A percentile compares a stretch with the other conserved stretches of the same genome.
Evolutionary conservation across 805 yeast genomes (phyloP).

Genomic region (Kuraishia borneana): DNA sequence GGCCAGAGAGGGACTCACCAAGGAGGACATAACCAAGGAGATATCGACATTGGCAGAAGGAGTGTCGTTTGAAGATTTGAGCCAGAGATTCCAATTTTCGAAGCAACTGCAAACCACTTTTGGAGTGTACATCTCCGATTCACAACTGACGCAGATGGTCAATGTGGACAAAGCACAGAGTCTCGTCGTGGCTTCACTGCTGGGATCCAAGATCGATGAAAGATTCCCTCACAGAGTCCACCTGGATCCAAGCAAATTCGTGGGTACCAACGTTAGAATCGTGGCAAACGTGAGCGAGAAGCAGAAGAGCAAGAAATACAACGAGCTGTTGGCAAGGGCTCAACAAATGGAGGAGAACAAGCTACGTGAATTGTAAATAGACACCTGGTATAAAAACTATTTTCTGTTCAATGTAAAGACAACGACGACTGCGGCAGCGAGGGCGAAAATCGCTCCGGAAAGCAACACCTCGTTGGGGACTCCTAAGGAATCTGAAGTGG

Average conservation of each 20-base stretch:
- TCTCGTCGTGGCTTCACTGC: slow-evolving; percentile 23
- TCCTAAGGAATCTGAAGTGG: slow-evolving; percentile 19
- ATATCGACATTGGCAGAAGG: neutral
- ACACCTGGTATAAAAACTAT: slow-evolving; percentile 8
- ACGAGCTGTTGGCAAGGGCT: slow-evolving; percentile 29
- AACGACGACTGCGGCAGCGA: slow-evolving; percentile 48
- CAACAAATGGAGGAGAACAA: slow-evolving; percentile 11
- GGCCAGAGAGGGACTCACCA: slow-evolving; percentile 1
- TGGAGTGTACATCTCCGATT: slow-evolving; percentile 44
- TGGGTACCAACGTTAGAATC: slow-evolving; percentile 44
- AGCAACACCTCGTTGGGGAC: slow-evolving; percentile 48
- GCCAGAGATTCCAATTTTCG: slow-evolving; percentile 33
- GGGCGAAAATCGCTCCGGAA: slow-evolving; percentile 49
- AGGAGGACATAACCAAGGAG: neutral
- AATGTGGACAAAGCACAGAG: slow-evolving; percentile 25
- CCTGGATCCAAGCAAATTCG: slow-evolving; percentile 41
- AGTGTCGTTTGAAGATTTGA: slow-evolving; percentile 28
- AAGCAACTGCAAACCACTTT: slow-evolving; percentile 37
- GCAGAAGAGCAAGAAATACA: slow-evolving; percentile 32
- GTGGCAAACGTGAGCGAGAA: slow-evolving; percentile 36
- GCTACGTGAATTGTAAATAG: neutral
- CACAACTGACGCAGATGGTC: slow-evolving; percentile 28
- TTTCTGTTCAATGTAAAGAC: slow-evolving; percentile 43
- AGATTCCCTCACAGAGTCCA: slow-evolving; percentile 69
- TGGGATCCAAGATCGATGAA: slow-evolving; percentile 39